Evolutionary conservation across 2,329 filamentous ascomycete genomes (phyloP), one percentile per base, ranked within the genome.

Genomic region (Pseudogymnoascus sp.): DNA sequence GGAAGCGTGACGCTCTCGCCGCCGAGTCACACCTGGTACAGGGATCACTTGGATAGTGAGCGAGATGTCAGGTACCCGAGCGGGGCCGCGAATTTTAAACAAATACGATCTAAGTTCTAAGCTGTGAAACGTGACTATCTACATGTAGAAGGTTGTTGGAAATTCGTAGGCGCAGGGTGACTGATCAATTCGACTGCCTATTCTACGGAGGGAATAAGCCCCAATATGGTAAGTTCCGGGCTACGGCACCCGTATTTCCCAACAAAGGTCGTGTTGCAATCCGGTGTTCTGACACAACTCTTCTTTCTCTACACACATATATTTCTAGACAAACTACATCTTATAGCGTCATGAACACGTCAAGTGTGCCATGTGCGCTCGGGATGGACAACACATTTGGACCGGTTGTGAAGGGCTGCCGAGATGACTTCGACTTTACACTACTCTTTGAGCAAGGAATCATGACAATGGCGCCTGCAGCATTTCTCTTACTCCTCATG

Each of bases 361-460:
- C 41, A 47, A 28, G 41, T n/a, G 41, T 47, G 41, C 41, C 41
- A 47, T 47, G 41, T 47, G 41, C 20, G 41, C 22, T 47, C 20
- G 12, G 6, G 20, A 25, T 25, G 11, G 66, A 70, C 39, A 65
- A 71, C 57, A 50, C 58, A 12, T 72, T 72, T 41, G 70, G 70
- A 16, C 70, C 70, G 47, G 62, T 61, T 11, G 65, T 72, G n/a
- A 57, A 43, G 14, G 62, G 62, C 14, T 72, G 67, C 60, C 65
- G 63, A 43, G 62, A 67, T 64, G 67, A 67, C 18, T 71, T 71
- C 61, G 70, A 72, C 54, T 72, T 72, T 59, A 72, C 70, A 3
- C 64, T 72, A 14, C 60, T 71, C 3, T 72, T 72, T 36, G 70
- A 72, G 61, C 66, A 72, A 47, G 64, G 60, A n/a, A 67, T 71